Conservation (phyloP, 2,329 filamentous ascomycete genomes). For the Cercospora sp. region DNA sequence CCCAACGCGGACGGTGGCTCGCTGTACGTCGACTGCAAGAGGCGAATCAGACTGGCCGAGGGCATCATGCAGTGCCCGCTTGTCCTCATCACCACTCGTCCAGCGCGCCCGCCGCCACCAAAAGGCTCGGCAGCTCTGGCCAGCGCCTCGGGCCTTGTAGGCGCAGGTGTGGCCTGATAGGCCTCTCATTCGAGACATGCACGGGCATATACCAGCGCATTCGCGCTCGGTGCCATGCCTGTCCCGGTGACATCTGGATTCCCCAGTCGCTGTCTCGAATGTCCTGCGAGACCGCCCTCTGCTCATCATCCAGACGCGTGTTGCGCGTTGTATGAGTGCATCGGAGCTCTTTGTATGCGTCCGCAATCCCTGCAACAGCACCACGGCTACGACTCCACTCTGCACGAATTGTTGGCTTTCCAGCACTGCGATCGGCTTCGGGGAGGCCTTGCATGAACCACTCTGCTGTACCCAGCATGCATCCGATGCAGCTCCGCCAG, state of each 20-base stretch:
- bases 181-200: conserved; percentile 7
- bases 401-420: conserved; percentile 9
- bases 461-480: conserved; percentile 26
- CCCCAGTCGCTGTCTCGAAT: not conserved
- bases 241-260: not conserved
- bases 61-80: not conserved
- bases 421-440: conserved; percentile 17
- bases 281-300: not conserved
- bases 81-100: not conserved
- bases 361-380: conserved; percentile 10
- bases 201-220: conserved; percentile 5
- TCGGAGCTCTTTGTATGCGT: not conserved
- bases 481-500: conserved; percentile 28
- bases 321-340: not conserved
- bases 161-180: not conserved
- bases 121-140: not conserved
- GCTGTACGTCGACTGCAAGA: not conserved
- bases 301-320: not conserved
- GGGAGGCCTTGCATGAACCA: conserved; percentile 23
- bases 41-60: not conserved
- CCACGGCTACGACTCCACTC: conserved; percentile 6
- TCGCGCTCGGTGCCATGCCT: not conserved
- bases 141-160: conserved; percentile 10
- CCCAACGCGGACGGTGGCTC: not conserved
- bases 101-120: not conserved